phyloP scores from a whole-genome alignment of 1,139 yeast genomes.

The Eremothecium cymbalariae region DNA sequence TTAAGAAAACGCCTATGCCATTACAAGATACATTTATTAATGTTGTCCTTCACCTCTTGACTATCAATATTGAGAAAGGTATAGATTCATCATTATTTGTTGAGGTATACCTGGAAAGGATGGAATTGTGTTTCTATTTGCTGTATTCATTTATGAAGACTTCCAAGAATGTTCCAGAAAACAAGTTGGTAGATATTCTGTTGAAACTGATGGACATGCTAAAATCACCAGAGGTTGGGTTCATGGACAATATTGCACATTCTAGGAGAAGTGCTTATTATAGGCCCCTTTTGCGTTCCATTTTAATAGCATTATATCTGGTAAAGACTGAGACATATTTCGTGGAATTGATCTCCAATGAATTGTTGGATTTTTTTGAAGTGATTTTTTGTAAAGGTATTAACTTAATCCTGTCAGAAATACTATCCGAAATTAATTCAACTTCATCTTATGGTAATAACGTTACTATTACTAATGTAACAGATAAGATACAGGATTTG shows the following conservation, averaged over 20 bases:
- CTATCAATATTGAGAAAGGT: slow-evolving; percentile 47
- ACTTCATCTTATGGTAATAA: slow-evolving; percentile 32
- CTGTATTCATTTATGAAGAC: slow-evolving; percentile 39
- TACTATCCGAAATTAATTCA: slow-evolving; percentile 45
- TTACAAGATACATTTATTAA: slow-evolving; percentile 37
- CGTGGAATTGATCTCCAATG: slow-evolving; percentile 43
- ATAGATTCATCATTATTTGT: slow-evolving; percentile 41
- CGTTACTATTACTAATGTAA: slow-evolving; percentile 28
- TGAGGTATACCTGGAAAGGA: slow-evolving; percentile 51
- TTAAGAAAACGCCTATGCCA: slow-evolving; percentile 32
- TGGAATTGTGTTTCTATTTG: slow-evolving; percentile 63
- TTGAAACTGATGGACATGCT: slow-evolving; percentile 29
- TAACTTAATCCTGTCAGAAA: slow-evolving; percentile 43
- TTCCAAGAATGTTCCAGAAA: slow-evolving; percentile 25
- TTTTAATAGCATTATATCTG: slow-evolving; percentile 43
- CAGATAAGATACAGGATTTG: slow-evolving; percentile 54
- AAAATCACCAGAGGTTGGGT: slow-evolving; percentile 42
- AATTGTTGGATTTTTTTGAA: slow-evolving; percentile 49
- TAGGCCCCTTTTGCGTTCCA: slow-evolving; percentile 53
- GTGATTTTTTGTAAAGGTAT: slow-evolving; percentile 54
- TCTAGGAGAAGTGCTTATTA: slow-evolving; percentile 38
- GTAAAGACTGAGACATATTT: slow-evolving; percentile 38
- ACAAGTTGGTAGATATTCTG: slow-evolving; percentile 18
- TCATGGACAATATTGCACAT: slow-evolving; percentile 37
- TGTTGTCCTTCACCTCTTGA: slow-evolving; percentile 44